Evolutionary conservation across 257 asterid species (phyloP), one percentile per base, ranked within the genome.

Genomic region (Mitragyna speciosa): DNA sequence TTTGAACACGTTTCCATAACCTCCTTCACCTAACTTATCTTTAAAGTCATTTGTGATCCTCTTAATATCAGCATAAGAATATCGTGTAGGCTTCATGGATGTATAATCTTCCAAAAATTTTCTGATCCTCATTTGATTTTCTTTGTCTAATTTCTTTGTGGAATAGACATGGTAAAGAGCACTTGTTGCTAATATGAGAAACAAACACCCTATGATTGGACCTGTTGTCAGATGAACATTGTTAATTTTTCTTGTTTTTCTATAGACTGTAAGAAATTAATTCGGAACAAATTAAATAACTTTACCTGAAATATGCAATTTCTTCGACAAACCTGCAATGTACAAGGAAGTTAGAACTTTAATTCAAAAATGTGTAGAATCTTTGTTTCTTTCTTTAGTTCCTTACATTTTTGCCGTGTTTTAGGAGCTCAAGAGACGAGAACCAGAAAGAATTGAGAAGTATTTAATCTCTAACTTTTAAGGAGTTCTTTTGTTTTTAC

Each of bases 1-100:
- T 30, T 88, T 88, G 84, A 79, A 86, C 7, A 86, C 90, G 0
- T 74, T 54, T 41, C 92, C 89, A 10, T 81, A 88, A 15, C 86
- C 90, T 80, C 92, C 89, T 75, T 83, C 89, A 63, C 36, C 89
- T 36, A 88, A 15, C 70, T 73, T 87, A 17, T 88, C 88, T 36
- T 36, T 36, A 36, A 36, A 36, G 41, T 36, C 41, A 36, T 36
- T 36, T 36, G 41, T 36, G 41, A 36, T 36, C 41, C 41, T 36
- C 41, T 36, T 36, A 36, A 36, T 36, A 36, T 36, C 41, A 36
- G 41, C 47, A 84, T 81, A 41, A 81, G 75, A 56, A 56, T 56
- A 56, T 56, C 64, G 64, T 19, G 64, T 56, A 56, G 64, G 64
- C 64, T 20, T 56, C 64, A 56, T 56, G 28, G 64, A 16, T 19